Percentiles rank a stretch among this genome's conserved stretches.
These are phyloP conservation scores for Yarrowia bubula DNA, from an alignment of 805 yeast genomes.

Conservation along the genomic window DNA sequence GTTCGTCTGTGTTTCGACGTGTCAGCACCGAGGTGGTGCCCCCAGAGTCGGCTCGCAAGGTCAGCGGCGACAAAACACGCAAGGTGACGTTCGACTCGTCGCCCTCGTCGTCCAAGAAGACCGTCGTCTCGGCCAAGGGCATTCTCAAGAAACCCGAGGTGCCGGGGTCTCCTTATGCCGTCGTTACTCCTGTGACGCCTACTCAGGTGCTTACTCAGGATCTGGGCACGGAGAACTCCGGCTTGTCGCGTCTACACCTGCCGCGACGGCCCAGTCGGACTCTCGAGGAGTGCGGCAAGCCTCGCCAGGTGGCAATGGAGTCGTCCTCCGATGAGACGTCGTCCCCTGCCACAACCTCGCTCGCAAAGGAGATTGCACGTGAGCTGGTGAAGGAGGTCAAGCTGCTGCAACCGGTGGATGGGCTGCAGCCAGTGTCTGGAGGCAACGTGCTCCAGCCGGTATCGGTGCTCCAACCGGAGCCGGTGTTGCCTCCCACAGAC, in stretches of 20 bases:
- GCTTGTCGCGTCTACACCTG: not conserved
- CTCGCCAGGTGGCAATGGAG: not conserved
- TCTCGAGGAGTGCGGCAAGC: not conserved
- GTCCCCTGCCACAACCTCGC: not conserved
- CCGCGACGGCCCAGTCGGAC: slow-evolving; percentile 1
- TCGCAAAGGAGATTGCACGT: slow-evolving; percentile 11
- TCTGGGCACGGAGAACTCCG: too few species aligned
- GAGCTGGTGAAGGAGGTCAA: slow-evolving; percentile 21
- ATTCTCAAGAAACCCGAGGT: slow-evolving; percentile 10
- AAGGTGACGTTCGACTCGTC: slow-evolving; percentile 6
- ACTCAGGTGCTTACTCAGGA: slow-evolving; percentile 5
- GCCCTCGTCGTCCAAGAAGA: not conserved
- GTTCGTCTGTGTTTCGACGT: not conserved
- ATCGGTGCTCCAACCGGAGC: slow-evolving; percentile 2
- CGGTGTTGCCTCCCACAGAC: not conserved
- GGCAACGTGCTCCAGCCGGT: not conserved
- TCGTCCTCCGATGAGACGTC: not conserved
- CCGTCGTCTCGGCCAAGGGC: not conserved
- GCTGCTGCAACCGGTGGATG: not conserved
- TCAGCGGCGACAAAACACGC: not conserved
- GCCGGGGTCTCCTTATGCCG: not conserved
- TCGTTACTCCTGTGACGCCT: slow-evolving; percentile 2
- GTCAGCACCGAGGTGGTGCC: slow-evolving; percentile 7
- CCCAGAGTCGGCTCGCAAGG: not conserved
- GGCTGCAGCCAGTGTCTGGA: not conserved